Conservation (phyloP, 2,329 filamentous ascomycete species). For the Neoscytalidium dimidiatum region DNA sequence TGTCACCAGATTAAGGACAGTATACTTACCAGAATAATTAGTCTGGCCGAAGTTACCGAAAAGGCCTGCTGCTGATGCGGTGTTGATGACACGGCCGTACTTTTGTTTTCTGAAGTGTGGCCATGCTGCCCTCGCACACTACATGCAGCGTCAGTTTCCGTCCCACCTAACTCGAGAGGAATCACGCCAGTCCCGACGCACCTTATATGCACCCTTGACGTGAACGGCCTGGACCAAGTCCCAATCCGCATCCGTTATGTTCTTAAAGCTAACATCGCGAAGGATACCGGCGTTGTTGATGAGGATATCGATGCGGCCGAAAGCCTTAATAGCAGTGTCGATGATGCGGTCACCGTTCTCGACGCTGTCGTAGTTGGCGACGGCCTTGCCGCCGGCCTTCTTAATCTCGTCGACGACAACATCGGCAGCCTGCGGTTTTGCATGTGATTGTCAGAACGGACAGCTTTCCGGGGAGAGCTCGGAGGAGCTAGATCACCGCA, state of each 20-base stretch:
- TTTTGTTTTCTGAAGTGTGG: constrained; percentile 98
- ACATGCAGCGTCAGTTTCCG: constrained; percentile 20
- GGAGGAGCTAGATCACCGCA: constrained; percentile 43
- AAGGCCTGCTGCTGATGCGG: constrained; percentile 89
- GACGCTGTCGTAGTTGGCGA: constrained; percentile 96
- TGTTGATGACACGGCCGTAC: constrained; percentile 96
- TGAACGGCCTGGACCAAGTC: constrained; percentile 93
- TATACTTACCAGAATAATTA: constrained; percentile 78
- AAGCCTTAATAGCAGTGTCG: constrained; percentile 77
- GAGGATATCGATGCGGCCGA: constrained; percentile 87
- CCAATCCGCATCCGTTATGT: constrained; percentile 97
- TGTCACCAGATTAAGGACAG: background rate
- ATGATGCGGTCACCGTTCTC: constrained; percentile 94
- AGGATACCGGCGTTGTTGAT: constrained; percentile 98
- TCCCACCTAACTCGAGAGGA: background rate
- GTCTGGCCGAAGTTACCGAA: constrained; percentile 95
- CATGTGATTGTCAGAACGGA: constrained; percentile 15
- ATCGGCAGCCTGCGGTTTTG: constrained; percentile 67
- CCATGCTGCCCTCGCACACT: constrained; percentile 90
- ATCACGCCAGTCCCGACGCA: constrained; percentile 24
- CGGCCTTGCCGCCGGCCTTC: constrained; percentile 87
- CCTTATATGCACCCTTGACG: constrained; percentile 89
- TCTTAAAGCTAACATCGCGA: constrained; percentile 95
- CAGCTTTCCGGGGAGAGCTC: background rate
- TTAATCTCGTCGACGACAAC: constrained; percentile 82